Percentiles rank a stretch among this genome's conserved stretches.
Evolutionary conservation across 2,329 filamentous ascomycete genomes (phyloP).

Genomic region (Coniella lustricola): DNA sequence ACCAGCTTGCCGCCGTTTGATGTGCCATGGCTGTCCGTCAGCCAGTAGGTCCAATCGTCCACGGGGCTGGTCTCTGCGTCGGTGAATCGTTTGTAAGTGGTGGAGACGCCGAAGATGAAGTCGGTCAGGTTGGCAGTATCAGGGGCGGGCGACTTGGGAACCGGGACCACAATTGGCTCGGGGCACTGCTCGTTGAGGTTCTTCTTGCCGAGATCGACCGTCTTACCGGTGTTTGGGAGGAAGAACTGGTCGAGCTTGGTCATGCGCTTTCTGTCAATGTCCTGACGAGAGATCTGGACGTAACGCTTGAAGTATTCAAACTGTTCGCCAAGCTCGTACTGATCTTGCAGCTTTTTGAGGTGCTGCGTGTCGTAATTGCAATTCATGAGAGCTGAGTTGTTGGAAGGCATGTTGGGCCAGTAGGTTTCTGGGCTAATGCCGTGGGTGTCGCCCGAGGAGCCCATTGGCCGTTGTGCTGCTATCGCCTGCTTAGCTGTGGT

Average conservation of each 20-base stretch:
- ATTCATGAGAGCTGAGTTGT: conserved; percentile 39
- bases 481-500: conserved; percentile 27
- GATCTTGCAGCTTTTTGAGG: conserved; percentile 37
- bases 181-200: conserved; percentile 37
- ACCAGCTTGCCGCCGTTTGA: conserved; percentile 52
- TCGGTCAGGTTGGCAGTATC: conserved; percentile 46
- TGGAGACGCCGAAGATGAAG: conserved; percentile 54
- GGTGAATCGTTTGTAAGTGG: conserved; percentile 48
- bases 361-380: conserved; percentile 43
- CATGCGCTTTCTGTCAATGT: conserved; percentile 42
- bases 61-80: conserved; percentile 45
- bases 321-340: conserved; percentile 40
- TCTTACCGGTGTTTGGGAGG: conserved; percentile 38
- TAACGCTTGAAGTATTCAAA: conserved; percentile 53
- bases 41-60: conserved; percentile 54
- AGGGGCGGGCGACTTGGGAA: conserved; percentile 44
- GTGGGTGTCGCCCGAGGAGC: conserved; percentile 37
- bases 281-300: conserved; percentile 42
- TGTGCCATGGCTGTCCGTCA: conserved; percentile 47
- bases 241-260: conserved; percentile 44
- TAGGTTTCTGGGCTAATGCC: conserved; percentile 4
- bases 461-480: conserved; percentile 23
- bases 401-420: conserved; percentile 18
- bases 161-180: conserved; percentile 43
- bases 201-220: conserved; percentile 38